A percentile compares a stretch with the other conserved stretches of the same genome.
Evolutionary conservation across 192 early-diverging fungal genomes (phyloP).

Genomic region (Entomortierella chlamydospora): DNA sequence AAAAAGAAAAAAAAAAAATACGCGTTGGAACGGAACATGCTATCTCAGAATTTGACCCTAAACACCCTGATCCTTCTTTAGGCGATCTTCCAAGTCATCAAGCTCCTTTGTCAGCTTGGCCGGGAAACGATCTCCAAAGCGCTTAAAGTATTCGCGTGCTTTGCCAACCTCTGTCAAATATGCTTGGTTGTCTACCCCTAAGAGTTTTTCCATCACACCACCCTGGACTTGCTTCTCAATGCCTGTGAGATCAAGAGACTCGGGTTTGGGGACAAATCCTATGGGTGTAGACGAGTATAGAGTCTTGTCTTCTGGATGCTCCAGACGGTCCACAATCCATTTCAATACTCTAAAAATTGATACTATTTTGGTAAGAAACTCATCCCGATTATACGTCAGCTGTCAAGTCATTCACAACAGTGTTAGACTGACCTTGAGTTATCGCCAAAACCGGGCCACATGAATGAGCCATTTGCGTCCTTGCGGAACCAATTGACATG

Average conservation of each 20-base stretch:
- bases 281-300: constrained; percentile 44
- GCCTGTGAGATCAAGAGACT: constrained; percentile 36
- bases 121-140: constrained; percentile 49
- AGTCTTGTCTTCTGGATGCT: constrained; percentile 28
- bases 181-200: constrained; percentile 25
- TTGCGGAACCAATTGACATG: constrained; percentile 56
- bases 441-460: constrained; percentile 52
- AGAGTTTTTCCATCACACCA: constrained; percentile 39
- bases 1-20: not conserved
- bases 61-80: constrained; percentile 35
- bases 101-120: constrained; percentile 48
- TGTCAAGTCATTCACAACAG: not conserved
- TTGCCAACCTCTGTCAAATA: constrained; percentile 45
- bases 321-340: constrained; percentile 49
- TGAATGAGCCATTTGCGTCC: constrained; percentile 31
- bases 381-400: not conserved
- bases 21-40: not conserved
- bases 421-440: constrained; percentile 40
- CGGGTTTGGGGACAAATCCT: constrained; percentile 38
- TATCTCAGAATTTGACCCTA: not conserved
- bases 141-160: constrained; percentile 47
- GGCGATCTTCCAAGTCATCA: constrained; percentile 39
- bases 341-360: constrained; percentile 42
- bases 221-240: constrained; percentile 46
- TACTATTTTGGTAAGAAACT: no score